Percentiles rank a stretch among this genome's conserved stretches.
phyloP scores from a whole-genome alignment of 805 yeast species.

The Scheffersomyces amazonensis region DNA sequence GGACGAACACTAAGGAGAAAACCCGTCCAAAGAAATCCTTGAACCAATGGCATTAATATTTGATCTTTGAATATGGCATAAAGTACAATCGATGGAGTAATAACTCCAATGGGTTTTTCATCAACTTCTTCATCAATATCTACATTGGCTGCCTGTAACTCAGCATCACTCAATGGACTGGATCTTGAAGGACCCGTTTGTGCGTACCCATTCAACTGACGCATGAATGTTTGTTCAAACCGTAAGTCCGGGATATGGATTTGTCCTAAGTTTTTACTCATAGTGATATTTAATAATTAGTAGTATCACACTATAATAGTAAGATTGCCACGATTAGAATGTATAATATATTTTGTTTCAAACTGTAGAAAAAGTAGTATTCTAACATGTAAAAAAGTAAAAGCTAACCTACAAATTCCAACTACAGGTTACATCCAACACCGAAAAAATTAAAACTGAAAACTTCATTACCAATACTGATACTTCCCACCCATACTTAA shows the following conservation, averaged over 20 bases:
- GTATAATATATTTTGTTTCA: no score
- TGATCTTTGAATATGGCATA: slow-evolving; percentile 52
- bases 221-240: slow-evolving; percentile 59
- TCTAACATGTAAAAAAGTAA: no score
- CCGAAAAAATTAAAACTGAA: no score
- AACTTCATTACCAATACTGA: no score
- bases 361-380: no score
- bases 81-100: slow-evolving; percentile 43
- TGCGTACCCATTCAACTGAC: slow-evolving; percentile 28
- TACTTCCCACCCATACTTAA: no score
- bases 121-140: slow-evolving; percentile 12
- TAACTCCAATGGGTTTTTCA: slow-evolving; percentile 28
- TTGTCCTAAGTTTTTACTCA: not conserved
- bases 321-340: no score
- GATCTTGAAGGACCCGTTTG: slow-evolving; percentile 6
- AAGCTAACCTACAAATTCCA: no score
- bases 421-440: no score
- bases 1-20: slow-evolving; percentile 38
- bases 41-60: slow-evolving; percentile 51
- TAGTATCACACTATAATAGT: no score
- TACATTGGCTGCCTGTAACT: slow-evolving; percentile 14
- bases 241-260: slow-evolving; percentile 58
- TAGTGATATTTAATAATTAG: not conserved
- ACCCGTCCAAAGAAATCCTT: slow-evolving; percentile 48
- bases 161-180: slow-evolving; percentile 13